These are phyloP conservation scores for Phylloporus sp. DNA, from an alignment of 768 basidiomycete genomes.

Conservation along the genomic window DNA sequence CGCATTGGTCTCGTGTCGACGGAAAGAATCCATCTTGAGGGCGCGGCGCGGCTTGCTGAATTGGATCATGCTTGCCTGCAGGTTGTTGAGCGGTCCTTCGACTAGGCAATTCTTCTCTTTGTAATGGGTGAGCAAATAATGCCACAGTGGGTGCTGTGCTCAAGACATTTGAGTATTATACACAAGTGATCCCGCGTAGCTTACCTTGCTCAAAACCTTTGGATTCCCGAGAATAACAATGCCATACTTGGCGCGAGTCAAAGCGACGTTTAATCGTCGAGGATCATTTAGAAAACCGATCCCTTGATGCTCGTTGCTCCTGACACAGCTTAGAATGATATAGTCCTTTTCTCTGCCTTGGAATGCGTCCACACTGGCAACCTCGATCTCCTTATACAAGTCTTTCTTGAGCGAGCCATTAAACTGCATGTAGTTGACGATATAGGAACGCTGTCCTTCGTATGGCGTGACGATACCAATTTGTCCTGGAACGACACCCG, in stretches of 20 bases:
- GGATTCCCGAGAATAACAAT: constrained; percentile 99
- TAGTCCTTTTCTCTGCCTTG: constrained; percentile 99
- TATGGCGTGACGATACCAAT: constrained; percentile 99
- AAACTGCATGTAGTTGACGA: constrained; percentile 99
- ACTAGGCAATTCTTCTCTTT: constrained; percentile 93
- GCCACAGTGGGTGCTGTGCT: constrained; percentile 92
- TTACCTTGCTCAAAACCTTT: constrained; percentile 96
- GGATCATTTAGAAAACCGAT: constrained; percentile 99
- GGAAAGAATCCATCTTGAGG: constrained; percentile 90
- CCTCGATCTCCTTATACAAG: constrained; percentile 98
- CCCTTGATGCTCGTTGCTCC: constrained; percentile 99
- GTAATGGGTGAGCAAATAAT: constrained; percentile 96
- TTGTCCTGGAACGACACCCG: constrained; percentile 90
- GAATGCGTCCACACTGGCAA: constrained; percentile 98
- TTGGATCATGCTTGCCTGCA: constrained; percentile 98
- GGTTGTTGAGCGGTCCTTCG: constrained; percentile 92
- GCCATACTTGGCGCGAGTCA: constrained; percentile 97
- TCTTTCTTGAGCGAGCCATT: constrained; percentile 99
- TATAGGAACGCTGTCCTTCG: constrained; percentile 96
- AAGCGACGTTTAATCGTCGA: constrained; percentile 89
- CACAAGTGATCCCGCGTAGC: constrained; percentile 15
- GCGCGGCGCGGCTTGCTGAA: constrained; percentile 96
- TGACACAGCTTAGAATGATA: constrained; percentile 94
- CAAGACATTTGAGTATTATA: constrained; percentile 8
- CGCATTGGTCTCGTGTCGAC: constrained; percentile 88